Evolutionary conservation across 2,329 filamentous ascomycete genomes (phyloP).

Genomic region (Botryosphaeria dothidea): DNA sequence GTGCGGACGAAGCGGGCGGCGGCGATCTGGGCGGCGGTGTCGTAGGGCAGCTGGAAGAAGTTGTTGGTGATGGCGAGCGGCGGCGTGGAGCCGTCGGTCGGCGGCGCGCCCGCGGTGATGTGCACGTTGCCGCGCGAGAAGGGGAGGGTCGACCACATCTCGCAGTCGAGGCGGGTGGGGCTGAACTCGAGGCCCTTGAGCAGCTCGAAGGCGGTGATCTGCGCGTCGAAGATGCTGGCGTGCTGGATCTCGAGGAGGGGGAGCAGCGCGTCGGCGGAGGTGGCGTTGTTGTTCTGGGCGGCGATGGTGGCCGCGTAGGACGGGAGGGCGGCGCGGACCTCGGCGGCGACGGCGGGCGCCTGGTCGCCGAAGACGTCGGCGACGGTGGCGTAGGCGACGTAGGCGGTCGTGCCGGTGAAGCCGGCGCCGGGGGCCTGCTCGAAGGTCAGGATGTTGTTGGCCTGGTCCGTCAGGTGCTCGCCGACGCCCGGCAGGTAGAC

Average conservation of each 20-base stretch:
- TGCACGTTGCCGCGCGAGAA: slow-evolving; percentile 37
- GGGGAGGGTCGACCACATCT: slow-evolving; percentile 24
- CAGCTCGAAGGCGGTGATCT: neutral
- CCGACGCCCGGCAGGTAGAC: slow-evolving; percentile 25
- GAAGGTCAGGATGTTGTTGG: neutral
- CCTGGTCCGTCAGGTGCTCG: slow-evolving; percentile 21
- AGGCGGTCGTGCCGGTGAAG: neutral
- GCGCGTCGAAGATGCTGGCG: neutral
- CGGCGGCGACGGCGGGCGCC: neutral
- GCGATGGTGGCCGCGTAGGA: neutral
- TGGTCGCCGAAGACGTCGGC: neutral
- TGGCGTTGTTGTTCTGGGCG: neutral
- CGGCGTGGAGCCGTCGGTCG: slow-evolving; percentile 25
- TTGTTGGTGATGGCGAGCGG: slow-evolving; percentile 40
- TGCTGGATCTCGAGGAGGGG: neutral
- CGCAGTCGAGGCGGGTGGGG: neutral
- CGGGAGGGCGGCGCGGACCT: neutral
- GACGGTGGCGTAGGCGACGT: neutral
- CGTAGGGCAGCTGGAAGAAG: slow-evolving; percentile 46
- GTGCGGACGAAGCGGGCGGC: slow-evolving; percentile 34
- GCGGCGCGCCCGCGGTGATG: slow-evolving; percentile 31
- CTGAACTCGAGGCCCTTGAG: neutral
- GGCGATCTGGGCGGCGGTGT: slow-evolving; percentile 38
- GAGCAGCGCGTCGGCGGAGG: neutral
- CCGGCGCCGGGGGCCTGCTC: too few relatives aligned